Evolutionary conservation across 768 basidiomycete genomes (phyloP).

Genomic region (Pleurotus sapidus): DNA sequence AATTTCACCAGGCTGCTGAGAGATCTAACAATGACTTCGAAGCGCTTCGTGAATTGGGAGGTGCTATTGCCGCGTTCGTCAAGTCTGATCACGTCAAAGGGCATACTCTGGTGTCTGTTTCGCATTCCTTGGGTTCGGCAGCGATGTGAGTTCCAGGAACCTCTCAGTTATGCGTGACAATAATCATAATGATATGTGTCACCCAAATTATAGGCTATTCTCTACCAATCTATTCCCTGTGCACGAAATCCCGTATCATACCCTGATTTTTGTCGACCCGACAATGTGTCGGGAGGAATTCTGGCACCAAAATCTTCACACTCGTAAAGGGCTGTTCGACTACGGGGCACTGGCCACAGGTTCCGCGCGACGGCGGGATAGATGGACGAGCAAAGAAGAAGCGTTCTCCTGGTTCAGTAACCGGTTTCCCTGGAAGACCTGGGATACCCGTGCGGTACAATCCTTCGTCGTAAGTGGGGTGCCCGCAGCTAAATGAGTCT

Average conservation of each 20-base stretch:
- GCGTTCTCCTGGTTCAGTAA: constrained; percentile 41
- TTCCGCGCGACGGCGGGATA: constrained; percentile 25
- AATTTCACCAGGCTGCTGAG: neutral
- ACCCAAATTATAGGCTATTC: constrained; percentile 22
- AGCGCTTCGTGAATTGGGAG: constrained; percentile 36
- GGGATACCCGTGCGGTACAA: constrained; percentile 38
- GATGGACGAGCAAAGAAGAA: constrained; percentile 37
- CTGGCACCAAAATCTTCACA: constrained; percentile 31
- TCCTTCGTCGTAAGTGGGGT: constrained; percentile 31
- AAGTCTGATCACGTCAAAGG: constrained; percentile 25
- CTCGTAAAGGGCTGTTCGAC: constrained; percentile 32
- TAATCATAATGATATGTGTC: neutral
- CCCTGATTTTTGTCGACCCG: constrained; percentile 44
- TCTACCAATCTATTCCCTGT: constrained; percentile 29
- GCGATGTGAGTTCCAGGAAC: constrained; percentile 27
- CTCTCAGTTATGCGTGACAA: neutral
- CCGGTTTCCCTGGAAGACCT: constrained; percentile 42
- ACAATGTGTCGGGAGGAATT: constrained; percentile 36
- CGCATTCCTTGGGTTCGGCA: constrained; percentile 42
- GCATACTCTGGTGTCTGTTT: constrained; percentile 34
- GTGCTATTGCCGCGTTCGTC: constrained; percentile 30
- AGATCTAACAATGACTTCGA: neutral
- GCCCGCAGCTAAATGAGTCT: too few species aligned
- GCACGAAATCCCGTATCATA: constrained; percentile 24
- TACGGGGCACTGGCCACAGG: constrained; percentile 28